Evolutionary conservation across 495 filamentous ascomycete species (phyloP).

Genomic region (Jackrogersella multiformis): DNA sequence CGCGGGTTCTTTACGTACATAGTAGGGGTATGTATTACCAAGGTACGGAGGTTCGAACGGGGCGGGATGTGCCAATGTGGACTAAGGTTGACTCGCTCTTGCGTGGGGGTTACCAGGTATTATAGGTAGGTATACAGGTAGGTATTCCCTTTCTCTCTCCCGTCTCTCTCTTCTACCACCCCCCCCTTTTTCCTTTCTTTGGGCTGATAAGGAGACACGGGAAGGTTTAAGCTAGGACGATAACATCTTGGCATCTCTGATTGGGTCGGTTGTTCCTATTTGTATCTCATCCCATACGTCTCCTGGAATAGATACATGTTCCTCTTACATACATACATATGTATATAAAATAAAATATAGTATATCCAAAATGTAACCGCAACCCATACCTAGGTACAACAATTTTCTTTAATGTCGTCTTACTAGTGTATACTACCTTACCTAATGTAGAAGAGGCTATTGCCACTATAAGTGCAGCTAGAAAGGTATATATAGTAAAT

Average conservation of each 20-base stretch:
- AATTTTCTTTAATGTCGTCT: constrained; percentile 18
- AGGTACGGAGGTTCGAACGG: not conserved
- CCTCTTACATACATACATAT: constrained; percentile 1
- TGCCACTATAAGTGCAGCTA: not conserved
- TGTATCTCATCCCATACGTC: constrained; percentile 21
- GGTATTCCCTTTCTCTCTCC: not conserved
- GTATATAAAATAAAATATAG: constrained; percentile 21
- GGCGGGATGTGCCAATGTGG: not conserved
- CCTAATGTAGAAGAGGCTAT: constrained; percentile 5
- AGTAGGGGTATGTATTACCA: too few relatives aligned
- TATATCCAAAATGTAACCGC: constrained; percentile 31
- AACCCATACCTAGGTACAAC: constrained; percentile 29
- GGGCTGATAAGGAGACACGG: constrained; percentile 30
- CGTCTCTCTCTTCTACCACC: not conserved
- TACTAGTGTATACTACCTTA: constrained; percentile 24
- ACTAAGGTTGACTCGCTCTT: not conserved
- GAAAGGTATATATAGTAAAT: constrained; percentile 8
- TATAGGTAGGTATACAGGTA: too few relatives aligned
- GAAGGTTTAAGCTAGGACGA: constrained; percentile 2
- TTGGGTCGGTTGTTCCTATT: constrained; percentile 39
- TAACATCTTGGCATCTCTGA: constrained; percentile 10
- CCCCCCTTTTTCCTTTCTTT: not conserved
- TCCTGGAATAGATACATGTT: not conserved
- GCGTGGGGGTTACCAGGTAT: constrained; percentile 14
- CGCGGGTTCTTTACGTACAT: constrained; percentile 10